Conservation (phyloP, 2,329 filamentous ascomycete genomes). For the Biscogniauxia marginata region DNA sequence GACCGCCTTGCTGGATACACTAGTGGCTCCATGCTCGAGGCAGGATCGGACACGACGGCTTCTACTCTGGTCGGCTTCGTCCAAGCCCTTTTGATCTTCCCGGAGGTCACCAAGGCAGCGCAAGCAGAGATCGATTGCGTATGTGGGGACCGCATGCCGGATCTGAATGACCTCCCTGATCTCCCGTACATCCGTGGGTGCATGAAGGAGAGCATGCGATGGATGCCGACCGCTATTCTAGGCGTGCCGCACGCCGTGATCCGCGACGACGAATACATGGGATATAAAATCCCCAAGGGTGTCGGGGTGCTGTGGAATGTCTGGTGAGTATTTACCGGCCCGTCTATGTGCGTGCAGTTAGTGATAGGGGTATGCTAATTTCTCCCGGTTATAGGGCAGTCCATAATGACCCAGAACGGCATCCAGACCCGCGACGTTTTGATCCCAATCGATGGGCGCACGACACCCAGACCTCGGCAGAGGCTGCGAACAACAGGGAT, state of each 20-base stretch:
- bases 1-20: slow-evolving; percentile 36
- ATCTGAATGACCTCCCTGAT: slow-evolving; percentile 38
- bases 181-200: slow-evolving; percentile 46
- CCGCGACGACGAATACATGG: slow-evolving; percentile 36
- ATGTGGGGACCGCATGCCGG: slow-evolving; percentile 43
- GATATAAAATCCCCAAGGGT: slow-evolving; percentile 42
- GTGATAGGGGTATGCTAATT: background rate
- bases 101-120: slow-evolving; percentile 29
- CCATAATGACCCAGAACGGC: slow-evolving; percentile 42
- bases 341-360: background rate
- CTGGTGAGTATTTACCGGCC: slow-evolving; percentile 29
- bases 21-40: slow-evolving; percentile 27
- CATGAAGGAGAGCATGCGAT: slow-evolving; percentile 46
- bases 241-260: slow-evolving; percentile 37
- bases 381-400: slow-evolving; percentile 35
- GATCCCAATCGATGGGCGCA: slow-evolving; percentile 35
- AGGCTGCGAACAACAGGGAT: slow-evolving; percentile 32
- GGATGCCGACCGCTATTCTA: slow-evolving; percentile 40
- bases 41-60: slow-evolving; percentile 40
- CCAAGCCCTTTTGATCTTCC: slow-evolving; percentile 40
- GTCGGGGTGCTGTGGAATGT: slow-evolving; percentile 40
- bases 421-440: slow-evolving; percentile 41
- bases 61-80: slow-evolving; percentile 37
- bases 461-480: slow-evolving; percentile 27
- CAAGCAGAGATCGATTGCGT: slow-evolving; percentile 39